Base-by-base conservation (phyloP, 805 yeast species). In the Yueomyces sinensis region DNA sequence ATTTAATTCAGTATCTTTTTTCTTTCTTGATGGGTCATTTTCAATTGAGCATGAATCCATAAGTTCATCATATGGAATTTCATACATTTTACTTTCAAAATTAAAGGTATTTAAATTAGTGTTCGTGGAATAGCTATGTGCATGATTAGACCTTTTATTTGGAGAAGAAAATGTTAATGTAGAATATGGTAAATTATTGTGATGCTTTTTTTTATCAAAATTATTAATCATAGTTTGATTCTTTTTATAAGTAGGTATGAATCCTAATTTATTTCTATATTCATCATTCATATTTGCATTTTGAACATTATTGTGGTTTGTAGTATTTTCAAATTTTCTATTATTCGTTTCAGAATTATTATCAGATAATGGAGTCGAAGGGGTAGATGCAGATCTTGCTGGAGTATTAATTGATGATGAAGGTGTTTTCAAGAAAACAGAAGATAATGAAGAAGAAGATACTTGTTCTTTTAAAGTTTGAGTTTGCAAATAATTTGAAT, bases 11-110 rank as follows among this genome's bases (percentile, higher is more conserved):
- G 23, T 14, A 9, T 27, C 19, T 13, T 9, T 31, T 31, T 13
- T 18, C 14, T 15, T 31, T 15, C 29, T 31, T 16, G 27, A 14
- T 3, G 14, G 13, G 14, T 14, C 14, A 16, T 20, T 27, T 13
- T 15, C 11, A 9, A 16, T 22, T 16, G 33, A 27, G 18, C 13
- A 17, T 5, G 15, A 19, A 16, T 30, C 32, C 9, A 30, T 13
- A 4, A 34, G 24, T 30, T 24, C 27, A 22, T 31, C 42, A 14
- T 49, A 44, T 13, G 54, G 52, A 38, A 61, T 48, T 37, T 62
- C 67, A 37, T 62, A 62, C 4, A 46, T 46, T 39, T 49, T 54
- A n/a, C 64, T 53, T 36, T 61, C 58, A 37, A 54, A 61, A 28
- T 54, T 58, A 42, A 62, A 62, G 5, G 52, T 39, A n/a, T 13